A percentile compares a stretch with the other conserved stretches of the same genome.
Conservation (phyloP, 1,284 basidiomycete genomes). For the Wolfiporia cocos region DNA sequence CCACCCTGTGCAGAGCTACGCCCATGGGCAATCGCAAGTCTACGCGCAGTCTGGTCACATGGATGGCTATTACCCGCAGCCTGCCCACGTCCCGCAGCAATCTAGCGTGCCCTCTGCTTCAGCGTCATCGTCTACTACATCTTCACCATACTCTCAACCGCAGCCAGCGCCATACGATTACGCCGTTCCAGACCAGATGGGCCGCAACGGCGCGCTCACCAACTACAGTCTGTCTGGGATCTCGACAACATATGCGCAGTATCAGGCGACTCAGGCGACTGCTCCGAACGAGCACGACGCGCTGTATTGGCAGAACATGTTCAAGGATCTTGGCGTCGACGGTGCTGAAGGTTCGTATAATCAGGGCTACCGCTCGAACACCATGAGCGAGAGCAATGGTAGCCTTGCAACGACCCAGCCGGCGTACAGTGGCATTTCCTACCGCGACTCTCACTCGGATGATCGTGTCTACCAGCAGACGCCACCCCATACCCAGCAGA, state of each 20-base stretch:
- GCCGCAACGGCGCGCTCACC: slow-evolving; percentile 1
- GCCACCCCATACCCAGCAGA: too few relatives aligned
- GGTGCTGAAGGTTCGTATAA: slow-evolving; percentile 12
- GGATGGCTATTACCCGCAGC: slow-evolving; percentile 36
- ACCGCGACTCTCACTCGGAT: too few relatives aligned
- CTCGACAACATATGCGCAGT: slow-evolving; percentile 7
- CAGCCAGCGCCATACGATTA: slow-evolving; percentile 9
- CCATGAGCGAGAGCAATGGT: not conserved
- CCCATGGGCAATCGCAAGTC: slow-evolving; percentile 7
- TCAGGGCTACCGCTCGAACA: not conserved
- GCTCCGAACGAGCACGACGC: slow-evolving; percentile 32
- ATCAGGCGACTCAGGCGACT: slow-evolving; percentile 17
- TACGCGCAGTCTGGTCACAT: slow-evolving; percentile 2
- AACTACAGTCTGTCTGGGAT: slow-evolving; percentile 4
- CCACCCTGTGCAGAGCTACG: slow-evolving; percentile 3
- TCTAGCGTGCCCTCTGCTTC: too few relatives aligned
- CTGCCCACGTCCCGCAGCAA: slow-evolving; percentile 32
- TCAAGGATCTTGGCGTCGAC: slow-evolving; percentile 54
- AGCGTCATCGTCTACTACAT: not conserved
- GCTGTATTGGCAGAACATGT: slow-evolving; percentile 67
- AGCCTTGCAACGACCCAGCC: not conserved
- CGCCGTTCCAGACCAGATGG: not conserved
- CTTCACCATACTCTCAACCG: slow-evolving; percentile 4
- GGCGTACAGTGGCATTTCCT: too few relatives aligned
- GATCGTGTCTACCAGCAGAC: too few relatives aligned